Conservation (phyloP, 176 grass and related monocot species). For the Tuctoria greenei region DNA sequence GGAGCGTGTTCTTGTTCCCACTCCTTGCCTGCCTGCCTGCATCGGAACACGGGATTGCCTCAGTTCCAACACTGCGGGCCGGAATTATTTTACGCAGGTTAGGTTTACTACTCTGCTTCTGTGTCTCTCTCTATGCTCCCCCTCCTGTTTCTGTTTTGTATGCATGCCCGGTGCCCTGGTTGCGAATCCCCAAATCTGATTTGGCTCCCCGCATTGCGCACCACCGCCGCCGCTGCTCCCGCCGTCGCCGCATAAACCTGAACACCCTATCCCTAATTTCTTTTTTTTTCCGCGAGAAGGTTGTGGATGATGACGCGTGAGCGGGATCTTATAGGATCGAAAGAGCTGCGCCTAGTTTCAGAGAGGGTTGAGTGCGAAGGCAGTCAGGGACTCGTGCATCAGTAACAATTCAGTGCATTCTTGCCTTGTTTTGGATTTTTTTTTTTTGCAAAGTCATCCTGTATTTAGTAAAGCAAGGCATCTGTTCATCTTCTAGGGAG, state of each 20-base stretch:
- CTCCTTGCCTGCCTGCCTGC: not conserved
- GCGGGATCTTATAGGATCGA: conserved; percentile 35
- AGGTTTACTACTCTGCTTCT: conserved; percentile 24
- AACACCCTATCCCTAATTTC: not conserved
- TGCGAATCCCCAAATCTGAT: conserved; percentile 49
- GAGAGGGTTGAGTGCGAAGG: not conserved
- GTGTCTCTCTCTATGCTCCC: not conserved
- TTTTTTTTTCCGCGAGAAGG: conserved; percentile 11
- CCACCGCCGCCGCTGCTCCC: conserved; percentile 18
- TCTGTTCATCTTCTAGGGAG: not conserved
- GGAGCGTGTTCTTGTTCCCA: not conserved
- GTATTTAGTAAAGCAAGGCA: not conserved
- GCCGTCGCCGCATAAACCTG: not conserved
- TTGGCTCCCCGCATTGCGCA: conserved; percentile 47
- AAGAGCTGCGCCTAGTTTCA: not conserved
- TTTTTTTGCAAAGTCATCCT: not conserved
- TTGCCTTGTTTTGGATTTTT: not conserved
- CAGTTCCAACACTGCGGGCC: conserved; percentile 6
- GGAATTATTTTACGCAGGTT: conserved; percentile 43
- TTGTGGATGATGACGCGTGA: not conserved
- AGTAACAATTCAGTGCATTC: not conserved
- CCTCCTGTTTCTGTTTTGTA: not conserved
- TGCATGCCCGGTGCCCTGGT: conserved; percentile 17
- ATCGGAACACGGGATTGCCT: conserved; percentile 40
- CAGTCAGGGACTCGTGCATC: not conserved